These are phyloP conservation scores for Colletotrichum scovillei DNA, from an alignment of 2,329 filamentous ascomycete genomes.

Conservation along the genomic window DNA sequence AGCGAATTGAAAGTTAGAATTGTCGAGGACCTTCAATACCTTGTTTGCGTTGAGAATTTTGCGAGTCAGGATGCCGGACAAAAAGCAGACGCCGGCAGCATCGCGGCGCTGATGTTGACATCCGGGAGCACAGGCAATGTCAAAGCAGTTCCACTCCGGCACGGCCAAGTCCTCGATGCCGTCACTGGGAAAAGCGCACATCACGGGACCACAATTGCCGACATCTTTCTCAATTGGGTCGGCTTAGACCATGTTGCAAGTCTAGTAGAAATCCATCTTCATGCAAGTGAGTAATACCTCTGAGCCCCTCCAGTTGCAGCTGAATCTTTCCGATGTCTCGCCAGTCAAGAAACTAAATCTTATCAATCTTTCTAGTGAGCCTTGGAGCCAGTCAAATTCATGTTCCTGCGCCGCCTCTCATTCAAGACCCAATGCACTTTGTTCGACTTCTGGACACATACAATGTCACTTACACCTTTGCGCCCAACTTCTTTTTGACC, in stretches of 20 bases:
- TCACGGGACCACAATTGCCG: slow-evolving; percentile 40
- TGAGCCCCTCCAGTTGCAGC: too few species aligned
- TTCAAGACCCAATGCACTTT: slow-evolving; percentile 51
- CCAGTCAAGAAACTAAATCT: neutral
- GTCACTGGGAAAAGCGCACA: slow-evolving; percentile 51
- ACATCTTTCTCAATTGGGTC: slow-evolving; percentile 60
- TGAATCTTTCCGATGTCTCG: neutral
- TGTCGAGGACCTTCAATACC: slow-evolving; percentile 1
- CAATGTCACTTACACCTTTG: slow-evolving; percentile 56
- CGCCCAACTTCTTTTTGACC: slow-evolving; percentile 51
- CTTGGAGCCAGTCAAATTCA: slow-evolving; percentile 57
- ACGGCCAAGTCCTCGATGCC: slow-evolving; percentile 55
- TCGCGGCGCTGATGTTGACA: slow-evolving; percentile 60
- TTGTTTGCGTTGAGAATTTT: neutral
- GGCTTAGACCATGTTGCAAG: slow-evolving; percentile 65
- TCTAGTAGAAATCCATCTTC: slow-evolving; percentile 63
- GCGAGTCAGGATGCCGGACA: neutral
- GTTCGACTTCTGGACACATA: slow-evolving; percentile 52
- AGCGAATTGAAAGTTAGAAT: slow-evolving; percentile 9
- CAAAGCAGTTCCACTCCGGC: slow-evolving; percentile 59
- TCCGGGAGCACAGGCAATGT: slow-evolving; percentile 63
- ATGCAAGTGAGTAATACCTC: slow-evolving; percentile 43
- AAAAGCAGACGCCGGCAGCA: slow-evolving; percentile 5
- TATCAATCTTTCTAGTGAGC: slow-evolving; percentile 40
- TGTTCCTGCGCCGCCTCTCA: slow-evolving; percentile 52